Conservation (phyloP, 2,329 filamentous ascomycete species). For the Atkinsonella hypoxylon region DNA sequence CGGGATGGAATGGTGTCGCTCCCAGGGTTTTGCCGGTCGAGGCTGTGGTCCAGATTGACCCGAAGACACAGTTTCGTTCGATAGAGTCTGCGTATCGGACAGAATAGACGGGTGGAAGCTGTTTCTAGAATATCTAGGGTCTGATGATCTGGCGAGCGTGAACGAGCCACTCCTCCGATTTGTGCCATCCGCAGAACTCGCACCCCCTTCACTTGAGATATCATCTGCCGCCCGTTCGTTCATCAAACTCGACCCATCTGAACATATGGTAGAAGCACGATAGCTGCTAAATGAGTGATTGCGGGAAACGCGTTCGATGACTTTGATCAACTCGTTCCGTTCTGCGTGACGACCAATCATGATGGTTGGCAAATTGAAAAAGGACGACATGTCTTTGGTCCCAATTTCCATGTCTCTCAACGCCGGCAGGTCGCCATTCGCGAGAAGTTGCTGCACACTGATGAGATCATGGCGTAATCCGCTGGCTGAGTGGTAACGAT, state of each 20-base stretch:
- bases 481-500: constrained; percentile 81
- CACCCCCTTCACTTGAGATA: constrained; percentile 43
- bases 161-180: constrained; percentile 38
- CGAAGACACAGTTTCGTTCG: constrained; percentile 36
- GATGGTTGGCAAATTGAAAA: constrained; percentile 71
- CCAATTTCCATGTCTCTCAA: constrained; percentile 66
- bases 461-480: constrained; percentile 73
- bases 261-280: constrained; percentile 32
- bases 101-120: constrained; percentile 29
- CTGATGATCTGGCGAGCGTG: constrained; percentile 30
- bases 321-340: constrained; percentile 53
- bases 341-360: constrained; percentile 75
- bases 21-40: constrained; percentile 34
- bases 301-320: constrained; percentile 66
- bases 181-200: constrained; percentile 43
- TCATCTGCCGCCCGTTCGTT: constrained; percentile 39
- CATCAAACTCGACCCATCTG: constrained; percentile 42
- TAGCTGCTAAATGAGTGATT: constrained; percentile 42
- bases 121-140: constrained; percentile 26
- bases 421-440: constrained; percentile 59
- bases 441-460: constrained; percentile 61
- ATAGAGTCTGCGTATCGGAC: constrained; percentile 28
- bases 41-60: constrained; percentile 27
- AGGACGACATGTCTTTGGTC: constrained; percentile 79
- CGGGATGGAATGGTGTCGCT: constrained; percentile 39